Percentiles rank a stretch among this genome's conserved stretches.
Evolutionary conservation across 768 basidiomycete species (phyloP).

Genomic region (Leccinum arenicola): DNA sequence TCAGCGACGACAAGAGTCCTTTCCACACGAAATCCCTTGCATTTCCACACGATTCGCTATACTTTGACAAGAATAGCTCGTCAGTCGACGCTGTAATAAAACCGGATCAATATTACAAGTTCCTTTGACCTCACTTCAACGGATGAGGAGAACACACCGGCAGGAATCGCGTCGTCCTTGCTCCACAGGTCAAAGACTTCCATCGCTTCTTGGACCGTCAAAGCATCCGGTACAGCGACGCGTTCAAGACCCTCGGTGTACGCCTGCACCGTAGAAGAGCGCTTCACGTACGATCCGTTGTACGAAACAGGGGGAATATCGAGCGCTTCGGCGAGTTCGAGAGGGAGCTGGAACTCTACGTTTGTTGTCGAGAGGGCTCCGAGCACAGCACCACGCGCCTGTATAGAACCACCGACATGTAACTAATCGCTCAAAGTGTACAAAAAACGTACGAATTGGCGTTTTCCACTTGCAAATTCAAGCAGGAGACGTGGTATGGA

Average conservation of each 20-base stretch:
- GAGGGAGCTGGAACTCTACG: slow-evolving; percentile 52
- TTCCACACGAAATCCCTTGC: slow-evolving; percentile 75
- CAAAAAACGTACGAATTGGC: slow-evolving; percentile 57
- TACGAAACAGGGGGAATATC: slow-evolving; percentile 40
- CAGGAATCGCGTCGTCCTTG: slow-evolving; percentile 52
- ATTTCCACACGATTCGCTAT: slow-evolving; percentile 75
- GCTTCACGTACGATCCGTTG: slow-evolving; percentile 54
- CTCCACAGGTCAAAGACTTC: slow-evolving; percentile 78
- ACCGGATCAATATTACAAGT: neutral
- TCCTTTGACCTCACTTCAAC: neutral
- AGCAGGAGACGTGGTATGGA: slow-evolving; percentile 75
- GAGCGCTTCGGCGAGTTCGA: slow-evolving; percentile 67
- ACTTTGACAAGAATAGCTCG: slow-evolving; percentile 76
- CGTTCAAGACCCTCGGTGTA: slow-evolving; percentile 57
- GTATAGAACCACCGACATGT: slow-evolving; percentile 1
- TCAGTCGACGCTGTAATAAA: slow-evolving; percentile 44
- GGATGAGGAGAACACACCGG: slow-evolving; percentile 35
- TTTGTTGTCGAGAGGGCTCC: slow-evolving; percentile 66
- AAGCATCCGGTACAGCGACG: slow-evolving; percentile 51
- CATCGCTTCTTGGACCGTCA: slow-evolving; percentile 67
- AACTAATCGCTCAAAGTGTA: neutral
- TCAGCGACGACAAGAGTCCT: slow-evolving; percentile 44
- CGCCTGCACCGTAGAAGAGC: slow-evolving; percentile 43
- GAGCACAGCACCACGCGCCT: slow-evolving; percentile 72
- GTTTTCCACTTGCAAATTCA: slow-evolving; percentile 73